These are phyloP conservation scores for Rhodotorula kratochvilovae DNA, from an alignment of 768 basidiomycete species.

Conservation along the genomic window DNA sequence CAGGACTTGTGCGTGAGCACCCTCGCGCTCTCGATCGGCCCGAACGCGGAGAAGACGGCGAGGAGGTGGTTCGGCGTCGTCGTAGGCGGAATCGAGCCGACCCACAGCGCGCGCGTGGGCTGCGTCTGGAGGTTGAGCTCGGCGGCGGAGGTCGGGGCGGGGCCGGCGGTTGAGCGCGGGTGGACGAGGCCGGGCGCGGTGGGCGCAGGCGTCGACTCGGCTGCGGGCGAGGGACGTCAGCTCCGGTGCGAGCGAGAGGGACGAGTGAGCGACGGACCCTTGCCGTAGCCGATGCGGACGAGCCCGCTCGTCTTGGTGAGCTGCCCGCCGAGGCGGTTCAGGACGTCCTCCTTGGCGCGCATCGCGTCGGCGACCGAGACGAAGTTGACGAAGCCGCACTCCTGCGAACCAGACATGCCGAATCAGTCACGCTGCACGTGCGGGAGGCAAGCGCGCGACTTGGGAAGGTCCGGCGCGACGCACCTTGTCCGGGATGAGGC, in stretches of 20 bases:
- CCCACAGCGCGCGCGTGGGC: slow-evolving; percentile 94
- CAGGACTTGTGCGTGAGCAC: slow-evolving; percentile 97
- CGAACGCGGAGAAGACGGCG: slow-evolving; percentile 94
- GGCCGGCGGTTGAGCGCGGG: slow-evolving; percentile 25
- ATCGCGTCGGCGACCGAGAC: slow-evolving; percentile 92
- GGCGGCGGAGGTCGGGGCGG: slow-evolving; percentile 41
- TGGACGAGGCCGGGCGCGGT: slow-evolving; percentile 29
- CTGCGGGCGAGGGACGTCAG: not conserved
- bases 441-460: too few relatives aligned
- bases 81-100: slow-evolving; percentile 84
- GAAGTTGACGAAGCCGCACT: slow-evolving; percentile 99
- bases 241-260: not conserved
- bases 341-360: slow-evolving; percentile 93
- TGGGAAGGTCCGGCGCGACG: slow-evolving; percentile 22
- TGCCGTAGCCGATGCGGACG: slow-evolving; percentile 96
- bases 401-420: slow-evolving; percentile 54
- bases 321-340: slow-evolving; percentile 81
- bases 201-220: slow-evolving; percentile 26
- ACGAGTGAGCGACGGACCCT: slow-evolving; percentile 52
- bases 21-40: slow-evolving; percentile 92
- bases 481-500: slow-evolving; percentile 95
- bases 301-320: slow-evolving; percentile 62
- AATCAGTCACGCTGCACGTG: not conserved
- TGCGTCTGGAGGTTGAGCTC: slow-evolving; percentile 66
- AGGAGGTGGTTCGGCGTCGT: slow-evolving; percentile 91